Conservation (phyloP, 371 early-diverging fungal species). For the Thermomucor indicae-seudaticae region DNA sequence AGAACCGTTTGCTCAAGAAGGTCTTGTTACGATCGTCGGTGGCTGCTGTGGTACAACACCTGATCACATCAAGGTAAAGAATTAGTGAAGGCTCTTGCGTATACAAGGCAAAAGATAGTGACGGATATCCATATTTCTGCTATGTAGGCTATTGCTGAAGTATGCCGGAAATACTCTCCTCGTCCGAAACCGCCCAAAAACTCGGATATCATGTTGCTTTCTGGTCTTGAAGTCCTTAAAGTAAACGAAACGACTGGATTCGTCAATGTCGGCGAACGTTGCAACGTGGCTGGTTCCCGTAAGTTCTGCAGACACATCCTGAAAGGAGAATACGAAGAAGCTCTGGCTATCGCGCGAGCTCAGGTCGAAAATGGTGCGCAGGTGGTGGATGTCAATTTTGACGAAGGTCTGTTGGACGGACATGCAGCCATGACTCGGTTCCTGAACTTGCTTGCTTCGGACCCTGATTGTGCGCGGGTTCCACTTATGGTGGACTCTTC, state of each 20-base stretch:
- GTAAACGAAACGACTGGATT: conserved; percentile 80
- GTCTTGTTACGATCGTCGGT: conserved; percentile 90
- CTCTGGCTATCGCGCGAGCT: conserved; percentile 84
- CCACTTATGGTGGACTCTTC: conserved; percentile 95
- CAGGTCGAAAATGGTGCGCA: conserved; percentile 95
- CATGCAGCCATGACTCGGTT: conserved; percentile 89
- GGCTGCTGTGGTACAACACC: conserved; percentile 97
- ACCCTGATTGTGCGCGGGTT: conserved; percentile 84
- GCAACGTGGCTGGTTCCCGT: conserved; percentile 93
- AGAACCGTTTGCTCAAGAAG: conserved; percentile 81
- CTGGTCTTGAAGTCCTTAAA: conserved; percentile 80
- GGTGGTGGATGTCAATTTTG: conserved; percentile 92
- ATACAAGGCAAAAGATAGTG: too few species aligned
- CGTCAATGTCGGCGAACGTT: conserved; percentile 93
- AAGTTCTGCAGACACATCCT: conserved; percentile 89
- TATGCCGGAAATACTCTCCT: conserved; percentile 69
- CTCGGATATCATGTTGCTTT: conserved; percentile 68
- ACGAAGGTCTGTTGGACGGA: conserved; percentile 93
- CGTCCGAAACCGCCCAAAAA: conserved; percentile 64
- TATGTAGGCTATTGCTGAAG: conserved; percentile 77
- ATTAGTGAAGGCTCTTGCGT: too few species aligned
- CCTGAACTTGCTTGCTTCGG: conserved; percentile 88
- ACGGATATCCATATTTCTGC: too few species aligned
- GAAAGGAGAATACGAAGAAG: conserved; percentile 89
- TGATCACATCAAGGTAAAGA: conserved; percentile 72